Percentiles rank a stretch among this genome's conserved stretches.
phyloP scores from a whole-genome alignment of 2,329 filamentous ascomycete genomes.

The Lasiodiplodia sp. region DNA sequence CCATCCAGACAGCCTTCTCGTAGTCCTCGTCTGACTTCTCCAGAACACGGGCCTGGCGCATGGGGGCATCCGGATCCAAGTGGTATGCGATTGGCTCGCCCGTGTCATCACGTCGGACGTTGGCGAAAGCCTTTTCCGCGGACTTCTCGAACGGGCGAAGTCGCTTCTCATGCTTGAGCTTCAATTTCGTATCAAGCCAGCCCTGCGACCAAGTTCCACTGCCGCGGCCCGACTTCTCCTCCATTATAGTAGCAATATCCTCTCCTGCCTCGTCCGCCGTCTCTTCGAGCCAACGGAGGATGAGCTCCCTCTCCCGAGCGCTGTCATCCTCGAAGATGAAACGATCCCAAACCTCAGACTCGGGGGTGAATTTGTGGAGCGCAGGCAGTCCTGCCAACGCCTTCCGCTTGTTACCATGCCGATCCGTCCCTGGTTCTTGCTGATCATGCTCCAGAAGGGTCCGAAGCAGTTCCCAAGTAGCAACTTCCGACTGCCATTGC shows the following conservation, averaged over 20 bases:
- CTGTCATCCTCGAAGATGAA: constrained; percentile 77
- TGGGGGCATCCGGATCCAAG: constrained; percentile 89
- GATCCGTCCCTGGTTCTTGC: constrained; percentile 46
- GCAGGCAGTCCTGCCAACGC: constrained; percentile 36
- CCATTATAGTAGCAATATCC: constrained; percentile 77
- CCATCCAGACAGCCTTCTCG: constrained; percentile 89
- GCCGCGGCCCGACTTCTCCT: constrained; percentile 75
- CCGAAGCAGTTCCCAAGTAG: constrained; percentile 87
- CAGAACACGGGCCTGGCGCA: constrained; percentile 76
- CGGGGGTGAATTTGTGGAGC: constrained; percentile 61
- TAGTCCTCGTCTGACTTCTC: constrained; percentile 87
- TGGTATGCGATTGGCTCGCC: constrained; percentile 77
- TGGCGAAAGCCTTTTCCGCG: constrained; percentile 56
- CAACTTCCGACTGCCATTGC: constrained; percentile 80
- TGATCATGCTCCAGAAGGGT: constrained; percentile 75
- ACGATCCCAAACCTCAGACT: constrained; percentile 71
- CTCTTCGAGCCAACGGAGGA: constrained; percentile 86
- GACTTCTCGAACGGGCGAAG: constrained; percentile 65
- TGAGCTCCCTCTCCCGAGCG: constrained; percentile 78
- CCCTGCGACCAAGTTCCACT: constrained; percentile 82
- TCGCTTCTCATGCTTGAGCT: constrained; percentile 89
- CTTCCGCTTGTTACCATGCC: constrained; percentile 42
- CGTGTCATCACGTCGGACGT: constrained; percentile 49
- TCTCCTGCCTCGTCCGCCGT: constrained; percentile 72
- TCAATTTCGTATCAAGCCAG: constrained; percentile 89